Evolutionary conservation across 2,329 filamentous ascomycete species (phyloP), one percentile per base, ranked within the genome.

Genomic region (Paecilomyces sp.): DNA sequence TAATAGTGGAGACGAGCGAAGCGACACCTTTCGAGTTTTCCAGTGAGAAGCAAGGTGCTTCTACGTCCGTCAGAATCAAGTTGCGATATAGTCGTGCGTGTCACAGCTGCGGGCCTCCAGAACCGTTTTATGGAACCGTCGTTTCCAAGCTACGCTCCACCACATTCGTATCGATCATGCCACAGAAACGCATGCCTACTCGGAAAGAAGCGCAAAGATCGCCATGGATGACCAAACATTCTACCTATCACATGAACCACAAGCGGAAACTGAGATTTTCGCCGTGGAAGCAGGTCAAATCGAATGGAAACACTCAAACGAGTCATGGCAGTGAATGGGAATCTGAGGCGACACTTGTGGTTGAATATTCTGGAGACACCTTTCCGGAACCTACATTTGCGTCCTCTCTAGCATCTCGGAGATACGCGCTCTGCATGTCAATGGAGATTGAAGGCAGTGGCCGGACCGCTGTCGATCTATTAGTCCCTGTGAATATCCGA

Each of bases 331-430:
- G 50, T 24, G 50, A 31, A 34, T 60, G 58, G 58, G 55, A 57
- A 24, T 57, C 55, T 3, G 52, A 36, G 22, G 30, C 51, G n/a
- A 60, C 55, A 0, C 58, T 60, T 11, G 41, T 53, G 28, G 51
- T 57, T 30, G 53, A 33, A 28, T 57, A 57, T 33, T 30, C 28
- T 12, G 52, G 57, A 13, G 36, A 33, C 18, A 41, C 54, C 25
- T 55, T 34, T 31, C 59, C 36, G 12, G 56, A 18, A 12, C 59
- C 59, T n/a, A 60, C 59, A 15, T 60, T 56, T 33, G 50, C 31
- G 15, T 60, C 56, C 24, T 56, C 59, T 4, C 33, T 60, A 18
- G 59, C 58, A 58, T 60, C 59, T 2, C 59, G 56, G 25, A 51
- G 59, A 47, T 60, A 60, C 36, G 57, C 55, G 12, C 31, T 60